Base-by-base conservation (phyloP, 805 yeast species). In the Candida yuanshanica region DNA sequence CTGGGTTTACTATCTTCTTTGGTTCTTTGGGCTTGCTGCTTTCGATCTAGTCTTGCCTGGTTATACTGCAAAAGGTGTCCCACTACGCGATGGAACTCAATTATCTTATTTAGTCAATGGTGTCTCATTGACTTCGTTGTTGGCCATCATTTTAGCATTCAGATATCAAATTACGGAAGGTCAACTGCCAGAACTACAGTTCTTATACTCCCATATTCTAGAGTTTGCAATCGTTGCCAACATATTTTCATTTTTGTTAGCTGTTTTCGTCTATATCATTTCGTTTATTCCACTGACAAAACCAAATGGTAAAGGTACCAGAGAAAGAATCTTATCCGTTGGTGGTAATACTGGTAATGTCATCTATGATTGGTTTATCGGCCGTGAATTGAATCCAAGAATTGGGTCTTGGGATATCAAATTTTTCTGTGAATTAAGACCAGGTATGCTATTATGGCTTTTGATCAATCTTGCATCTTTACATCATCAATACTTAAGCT, bases 291-390 rank as follows among this genome's bases (percentile, higher is more conserved):
- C 89, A 12, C 61, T 79, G 31, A 44, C 62, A 6, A 65, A 43
- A 6, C 37, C 45, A 20, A 83, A 82, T 55, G 82, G 81, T 6
- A 42, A 53, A 5, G 75, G 72, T 0, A 75, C 81, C 1, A 68
- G 66, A 10, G 93, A 86, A 53, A 70, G 85, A 48, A 77, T 93
- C 31, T 69, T 93, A 39, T 90, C 97, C 0, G 61, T 75, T 31
- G 93, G 93, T 35, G 99, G 99, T 3, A 91, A 91, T 64, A 72
- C 95, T 0, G 85, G 87, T 0, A 79, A 75, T 49, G 50, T 63
- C 0, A 51, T 91, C 9, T 91, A 85, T 58, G 96, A 93, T 57
- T 90, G 96, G 97, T 93, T 89, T 58, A 89, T 93, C 58, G 99
- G 99, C 23, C 79, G 99, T 45, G 98, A 91, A 64, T 70, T 93